Evolutionary conservation across 768 basidiomycete species (phyloP), one percentile per base, ranked within the genome.

Genomic region (Pleurotus ostreatus): DNA sequence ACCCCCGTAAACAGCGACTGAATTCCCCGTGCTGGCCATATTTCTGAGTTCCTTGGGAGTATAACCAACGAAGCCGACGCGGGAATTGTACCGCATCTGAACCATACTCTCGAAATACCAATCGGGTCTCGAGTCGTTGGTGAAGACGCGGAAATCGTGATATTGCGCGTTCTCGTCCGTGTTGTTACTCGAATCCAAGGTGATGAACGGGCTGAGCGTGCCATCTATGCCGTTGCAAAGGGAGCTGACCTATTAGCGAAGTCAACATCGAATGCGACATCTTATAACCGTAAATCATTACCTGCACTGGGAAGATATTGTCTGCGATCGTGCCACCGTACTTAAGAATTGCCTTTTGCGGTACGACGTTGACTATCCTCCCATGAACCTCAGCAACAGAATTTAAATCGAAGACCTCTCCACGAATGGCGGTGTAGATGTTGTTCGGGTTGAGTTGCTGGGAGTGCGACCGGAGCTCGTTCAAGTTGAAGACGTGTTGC

Each of bases 71-170:
- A 95, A 98, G 0, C 97, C 97, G 40, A 85, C 81, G 39, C 96
- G 89, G 62, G 84, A 84, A 53, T 84, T 87, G 77, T 88, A 97
- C 5, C 97, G 89, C 88, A 99, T 88, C 66, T 82, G 69, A 2
- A 91, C 89, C 97, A 99, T 98, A 57, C 77, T 78, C 73, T 98
- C 89, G 61, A 90, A 94, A 70, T 98, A 99, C 97, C 97, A 99
- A 66, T 99, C 97, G 0, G 97, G 96, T 7, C 97, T 84, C 0
- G 89, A 88, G 65, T 98, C 96, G 57, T 86, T 89, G 37, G 86
- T 88, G 66, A 78, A 86, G 0, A 86, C 87, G 15, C 96, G 89
- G 83, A 99, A 99, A 68, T 99, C 96, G 68, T 98, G 97, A 68
- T 98, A 99, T 63, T 84, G 77, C 0, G 88, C 77, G 63, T 94